These are phyloP conservation scores for Clonostachys solani DNA, from an alignment of 2,329 filamentous ascomycete genomes.

Conservation along the genomic window DNA sequence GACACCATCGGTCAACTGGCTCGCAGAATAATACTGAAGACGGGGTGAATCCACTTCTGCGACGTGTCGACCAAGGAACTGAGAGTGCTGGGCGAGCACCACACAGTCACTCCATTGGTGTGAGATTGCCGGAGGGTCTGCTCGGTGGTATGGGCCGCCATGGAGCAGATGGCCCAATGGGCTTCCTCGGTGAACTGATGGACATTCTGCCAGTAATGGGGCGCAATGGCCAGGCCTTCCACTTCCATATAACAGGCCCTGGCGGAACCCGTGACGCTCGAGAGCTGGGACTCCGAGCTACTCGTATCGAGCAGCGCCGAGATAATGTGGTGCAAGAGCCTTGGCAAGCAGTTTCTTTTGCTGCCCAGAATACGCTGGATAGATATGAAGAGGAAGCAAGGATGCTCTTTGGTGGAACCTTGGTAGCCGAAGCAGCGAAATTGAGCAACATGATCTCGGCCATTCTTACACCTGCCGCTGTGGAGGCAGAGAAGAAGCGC, in stretches of 20 bases:
- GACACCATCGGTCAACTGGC: constrained; percentile 48
- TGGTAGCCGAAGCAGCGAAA: constrained; percentile 53
- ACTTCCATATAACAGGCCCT: constrained; percentile 53
- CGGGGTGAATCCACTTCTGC: constrained; percentile 80
- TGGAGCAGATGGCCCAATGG: constrained; percentile 44
- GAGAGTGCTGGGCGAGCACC: constrained; percentile 43
- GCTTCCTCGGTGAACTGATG: constrained; percentile 52
- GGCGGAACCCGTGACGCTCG: constrained; percentile 43
- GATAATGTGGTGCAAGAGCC: constrained; percentile 52
- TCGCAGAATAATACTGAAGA: constrained; percentile 65
- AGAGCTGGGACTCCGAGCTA: constrained; percentile 24
- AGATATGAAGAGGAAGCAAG: constrained; percentile 90
- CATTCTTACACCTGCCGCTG: constrained; percentile 75
- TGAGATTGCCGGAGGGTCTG: constrained; percentile 41
- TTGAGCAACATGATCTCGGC: constrained; percentile 67
- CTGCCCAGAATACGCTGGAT: constrained; percentile 63
- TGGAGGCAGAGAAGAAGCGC: constrained; percentile 72
- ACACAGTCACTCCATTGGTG: constrained; percentile 47
- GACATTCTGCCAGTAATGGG: constrained; percentile 45
- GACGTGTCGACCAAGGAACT: constrained; percentile 46
- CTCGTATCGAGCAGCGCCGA: constrained; percentile 27
- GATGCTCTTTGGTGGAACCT: constrained; percentile 71
- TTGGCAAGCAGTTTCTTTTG: constrained; percentile 72
- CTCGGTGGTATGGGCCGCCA: constrained; percentile 29
- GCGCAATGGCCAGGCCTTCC: constrained; percentile 45